These are phyloP conservation scores for Phoenix dactylifera DNA, from an alignment of 176 grass and related monocot species.

Conservation along the genomic window DNA sequence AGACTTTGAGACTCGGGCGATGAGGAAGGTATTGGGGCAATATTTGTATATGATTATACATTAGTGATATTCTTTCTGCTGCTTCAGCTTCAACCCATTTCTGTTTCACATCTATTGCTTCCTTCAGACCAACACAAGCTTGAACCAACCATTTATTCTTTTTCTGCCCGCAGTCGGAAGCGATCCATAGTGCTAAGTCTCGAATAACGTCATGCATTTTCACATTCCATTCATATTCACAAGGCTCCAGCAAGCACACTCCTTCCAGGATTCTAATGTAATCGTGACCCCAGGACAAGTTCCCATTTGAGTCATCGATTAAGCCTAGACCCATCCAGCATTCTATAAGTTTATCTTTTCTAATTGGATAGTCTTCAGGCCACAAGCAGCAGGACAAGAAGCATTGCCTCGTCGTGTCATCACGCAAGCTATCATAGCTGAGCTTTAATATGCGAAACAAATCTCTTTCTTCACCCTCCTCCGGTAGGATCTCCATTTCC, in stretches of 20 bases:
- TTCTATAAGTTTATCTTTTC: constrained; percentile 43
- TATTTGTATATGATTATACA: constrained; percentile 36
- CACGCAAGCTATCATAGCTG: constrained; percentile 45
- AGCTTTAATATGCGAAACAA: constrained; percentile 32
- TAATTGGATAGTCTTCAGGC: constrained; percentile 41
- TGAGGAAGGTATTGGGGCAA: not conserved
- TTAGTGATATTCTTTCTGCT: constrained; percentile 32
- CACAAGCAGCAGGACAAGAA: constrained; percentile 48
- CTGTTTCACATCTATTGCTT: constrained; percentile 21
- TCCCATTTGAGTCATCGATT: not conserved
- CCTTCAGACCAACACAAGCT: constrained; percentile 23
- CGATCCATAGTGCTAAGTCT: constrained; percentile 40
- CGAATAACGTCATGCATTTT: constrained; percentile 49
- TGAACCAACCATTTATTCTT: constrained; percentile 48
- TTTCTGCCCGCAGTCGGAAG: not conserved
- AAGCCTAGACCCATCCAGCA: constrained; percentile 51
- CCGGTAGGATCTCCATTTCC: constrained; percentile 7
- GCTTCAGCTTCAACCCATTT: constrained; percentile 11
- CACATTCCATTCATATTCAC: not conserved
- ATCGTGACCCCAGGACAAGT: not conserved
- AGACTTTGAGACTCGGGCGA: too few species aligned
- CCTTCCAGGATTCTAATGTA: constrained; percentile 8
- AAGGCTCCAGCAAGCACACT: constrained; percentile 29
- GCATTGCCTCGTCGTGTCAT: constrained; percentile 24
- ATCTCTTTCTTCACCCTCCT: not conserved